Base-by-base conservation (phyloP, 208 protist species). In the Acanthamoeba castellanii region DNA sequence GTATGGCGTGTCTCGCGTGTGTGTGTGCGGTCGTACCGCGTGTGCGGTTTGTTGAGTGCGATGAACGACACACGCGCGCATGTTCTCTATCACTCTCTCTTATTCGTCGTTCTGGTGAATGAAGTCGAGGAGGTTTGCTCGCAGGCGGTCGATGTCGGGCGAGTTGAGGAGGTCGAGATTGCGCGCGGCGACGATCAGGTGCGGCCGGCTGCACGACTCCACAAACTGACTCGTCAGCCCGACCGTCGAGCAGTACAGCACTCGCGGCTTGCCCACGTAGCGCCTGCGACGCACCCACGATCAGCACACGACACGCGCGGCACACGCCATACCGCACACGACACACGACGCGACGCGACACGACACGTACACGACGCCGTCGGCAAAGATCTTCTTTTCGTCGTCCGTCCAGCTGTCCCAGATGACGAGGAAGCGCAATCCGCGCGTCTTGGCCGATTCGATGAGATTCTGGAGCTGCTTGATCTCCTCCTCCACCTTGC, bases 361-460 rank as follows among this genome's bases (percentile, higher is more conserved):
- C 11, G 37, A 87, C 9, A 22, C 2, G 47, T 45, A 92, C 87
- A 1, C 37, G n/a, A 76, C 87, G n/a, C 87, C 87, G 34, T 92
- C 87, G 45, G 64, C 27, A 74, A 92, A 92, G 20, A 92, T 76
- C n/a, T 47, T 92, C 50, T 92, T 42, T 34, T 92, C 87, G 4
- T 68, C 87, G 57, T 25, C 64, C 7, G 52, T 92, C 87, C 87
- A 92, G 34, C 3, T 16, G n/a, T 92, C 87, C 45, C 45, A 52
- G 16, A 76, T 76, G 57, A 59, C 66, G 25, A 92, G 47, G 57
- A 92, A 92, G 37, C 59, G 30, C 7, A 92, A 30, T 3, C 59
- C 59, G n/a, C 85, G 85, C 20, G 30, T 72, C 27, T 92, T 92
- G 27, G 85, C 85, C 6, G 50, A 42, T 27, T 20, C 64, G 14